phyloP scores from a whole-genome alignment of 148 eudicot species.

The Rheum nobile region DNA sequence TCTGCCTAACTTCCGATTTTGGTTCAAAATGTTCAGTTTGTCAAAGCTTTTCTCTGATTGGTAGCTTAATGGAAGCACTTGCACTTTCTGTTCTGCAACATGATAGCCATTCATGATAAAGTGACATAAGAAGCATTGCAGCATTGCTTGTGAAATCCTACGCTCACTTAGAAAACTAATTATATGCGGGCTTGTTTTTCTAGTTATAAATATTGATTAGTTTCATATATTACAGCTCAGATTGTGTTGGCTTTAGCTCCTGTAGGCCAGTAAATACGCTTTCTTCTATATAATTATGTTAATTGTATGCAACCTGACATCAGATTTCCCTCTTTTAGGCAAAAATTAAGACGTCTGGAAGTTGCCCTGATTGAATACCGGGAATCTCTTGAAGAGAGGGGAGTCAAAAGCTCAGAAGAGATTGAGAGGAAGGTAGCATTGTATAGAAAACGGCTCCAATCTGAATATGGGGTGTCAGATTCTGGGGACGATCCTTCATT shows the following conservation, averaged over 20 bases:
- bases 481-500: slow-evolving; percentile 32
- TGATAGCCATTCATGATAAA: neutral
- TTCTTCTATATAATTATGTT: neutral
- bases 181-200: neutral
- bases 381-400: slow-evolving; percentile 77
- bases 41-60: neutral
- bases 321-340: slow-evolving; percentile 33
- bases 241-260: neutral
- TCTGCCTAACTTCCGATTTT: neutral
- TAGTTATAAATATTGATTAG: neutral
- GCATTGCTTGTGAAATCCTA: neutral
- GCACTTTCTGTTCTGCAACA: neutral
- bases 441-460: slow-evolving; percentile 45
- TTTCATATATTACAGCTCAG: neutral
- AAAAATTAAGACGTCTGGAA: slow-evolving; percentile 81
- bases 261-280: neutral
- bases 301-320: neutral
- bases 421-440: slow-evolving; percentile 67
- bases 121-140: neutral
- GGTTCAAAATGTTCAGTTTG: neutral
- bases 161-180: neutral
- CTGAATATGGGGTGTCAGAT: slow-evolving; percentile 61
- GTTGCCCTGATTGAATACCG: slow-evolving; percentile 92
- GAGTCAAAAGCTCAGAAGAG: slow-evolving; percentile 60
- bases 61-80: neutral